phyloP scores from a whole-genome alignment of 306 rosid genomes.

The Cicer chorassanicum region DNA sequence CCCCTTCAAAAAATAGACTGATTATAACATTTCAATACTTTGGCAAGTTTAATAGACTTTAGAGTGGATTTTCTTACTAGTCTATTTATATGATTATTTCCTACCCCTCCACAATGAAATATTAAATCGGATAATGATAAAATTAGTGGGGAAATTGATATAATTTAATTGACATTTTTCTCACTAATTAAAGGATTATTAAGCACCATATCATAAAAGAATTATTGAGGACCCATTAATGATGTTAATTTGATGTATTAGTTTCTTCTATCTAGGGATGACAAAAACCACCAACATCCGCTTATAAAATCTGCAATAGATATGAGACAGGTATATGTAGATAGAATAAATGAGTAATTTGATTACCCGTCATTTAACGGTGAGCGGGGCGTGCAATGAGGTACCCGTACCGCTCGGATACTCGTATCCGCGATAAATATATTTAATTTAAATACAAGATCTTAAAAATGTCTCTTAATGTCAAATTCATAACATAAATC shows the following conservation, averaged over 20 bases:
- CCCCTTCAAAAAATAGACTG: conserved; percentile 49
- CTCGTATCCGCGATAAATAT: no score
- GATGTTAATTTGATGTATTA: conserved; percentile 40
- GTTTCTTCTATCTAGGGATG: neutral
- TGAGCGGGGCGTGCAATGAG: no score
- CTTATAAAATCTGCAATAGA: no score
- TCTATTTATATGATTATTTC: conserved; percentile 48
- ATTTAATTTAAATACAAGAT: no score
- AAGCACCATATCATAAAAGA: conserved; percentile 19
- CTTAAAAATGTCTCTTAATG: no score
- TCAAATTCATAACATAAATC: no score
- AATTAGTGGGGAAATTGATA: conserved; percentile 47
- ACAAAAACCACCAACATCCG: rapidly evolving
- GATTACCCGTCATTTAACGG: no score
- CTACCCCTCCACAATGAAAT: conserved; percentile 51
- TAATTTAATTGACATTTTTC: conserved; percentile 43
- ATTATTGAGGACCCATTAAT: conserved; percentile 44
- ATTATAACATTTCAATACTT: conserved; percentile 49
- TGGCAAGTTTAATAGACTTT: conserved; percentile 58
- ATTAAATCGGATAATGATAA: conserved; percentile 35
- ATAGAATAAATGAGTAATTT: no score
- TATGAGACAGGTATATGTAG: no score
- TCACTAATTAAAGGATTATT: conserved; percentile 22
- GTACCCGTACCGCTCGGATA: no score
- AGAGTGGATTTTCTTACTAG: conserved; percentile 37